Evolutionary conservation across 2,329 filamentous ascomycete species (phyloP).

Genomic region (Venturia asperata): DNA sequence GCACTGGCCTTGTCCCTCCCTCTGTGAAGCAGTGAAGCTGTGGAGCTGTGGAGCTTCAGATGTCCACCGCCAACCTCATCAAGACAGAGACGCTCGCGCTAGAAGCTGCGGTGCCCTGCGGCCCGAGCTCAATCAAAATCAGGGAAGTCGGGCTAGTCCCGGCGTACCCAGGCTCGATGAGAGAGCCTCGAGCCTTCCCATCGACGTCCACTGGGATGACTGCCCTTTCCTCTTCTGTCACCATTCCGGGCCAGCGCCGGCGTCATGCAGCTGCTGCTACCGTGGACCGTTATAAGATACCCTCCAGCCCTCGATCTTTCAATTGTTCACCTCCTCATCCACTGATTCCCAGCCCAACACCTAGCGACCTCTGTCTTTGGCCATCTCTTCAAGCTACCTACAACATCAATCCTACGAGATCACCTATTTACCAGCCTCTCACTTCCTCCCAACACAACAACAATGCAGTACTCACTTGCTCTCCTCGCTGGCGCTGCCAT

Average conservation of each 20-base stretch:
- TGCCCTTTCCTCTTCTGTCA: conserved; percentile 3
- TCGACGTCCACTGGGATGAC: background rate
- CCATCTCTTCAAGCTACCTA: conserved; percentile 13
- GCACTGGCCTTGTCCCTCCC: no score
- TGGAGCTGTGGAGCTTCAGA: no score
- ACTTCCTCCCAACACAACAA: conserved; percentile 11
- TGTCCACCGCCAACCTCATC: no score
- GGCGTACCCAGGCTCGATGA: background rate
- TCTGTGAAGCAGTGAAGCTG: no score
- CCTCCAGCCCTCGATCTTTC: background rate
- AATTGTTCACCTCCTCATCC: background rate
- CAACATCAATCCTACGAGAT: conserved; percentile 11
- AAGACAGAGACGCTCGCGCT: background rate
- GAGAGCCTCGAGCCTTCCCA: no score
- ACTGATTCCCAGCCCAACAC: background rate
- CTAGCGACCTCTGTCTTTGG: conserved; percentile 14
- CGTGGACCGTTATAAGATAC: background rate
- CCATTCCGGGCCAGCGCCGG: background rate
- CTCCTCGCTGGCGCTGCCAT: conserved; percentile 32
- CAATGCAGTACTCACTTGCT: conserved; percentile 34
- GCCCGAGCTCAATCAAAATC: background rate
- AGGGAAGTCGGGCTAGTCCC: background rate
- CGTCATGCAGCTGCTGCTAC: conserved; percentile 2
- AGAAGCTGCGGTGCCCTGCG: background rate
- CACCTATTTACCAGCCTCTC: conserved; percentile 20